phyloP scores from a whole-genome alignment of 106 monocot genomes.

The Hemerocallis citrina region DNA sequence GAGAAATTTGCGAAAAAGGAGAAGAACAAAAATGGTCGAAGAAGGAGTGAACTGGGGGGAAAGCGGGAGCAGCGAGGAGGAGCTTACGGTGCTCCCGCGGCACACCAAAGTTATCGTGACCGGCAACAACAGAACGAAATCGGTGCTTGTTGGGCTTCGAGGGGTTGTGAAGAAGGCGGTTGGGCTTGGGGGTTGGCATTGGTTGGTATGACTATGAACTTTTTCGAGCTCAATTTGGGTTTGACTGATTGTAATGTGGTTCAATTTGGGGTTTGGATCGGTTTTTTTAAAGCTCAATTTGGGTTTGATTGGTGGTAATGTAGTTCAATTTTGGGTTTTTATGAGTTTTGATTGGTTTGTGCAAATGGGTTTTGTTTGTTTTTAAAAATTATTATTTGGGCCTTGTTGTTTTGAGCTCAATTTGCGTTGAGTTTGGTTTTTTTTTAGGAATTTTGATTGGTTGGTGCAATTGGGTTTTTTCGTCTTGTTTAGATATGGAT shows the following conservation, averaged over 20 bases:
- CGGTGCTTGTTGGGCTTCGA: conserved; percentile 51
- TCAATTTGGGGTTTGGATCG: not conserved
- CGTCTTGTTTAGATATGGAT: too few species aligned
- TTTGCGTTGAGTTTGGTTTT: not conserved
- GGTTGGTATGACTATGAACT: conserved; percentile 62
- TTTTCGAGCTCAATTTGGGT: not conserved
- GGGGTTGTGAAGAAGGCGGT: conserved; percentile 73
- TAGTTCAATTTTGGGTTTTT: not conserved
- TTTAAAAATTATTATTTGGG: not conserved
- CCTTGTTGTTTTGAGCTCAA: not conserved
- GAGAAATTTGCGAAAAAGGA: not conserved
- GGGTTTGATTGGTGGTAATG: not conserved
- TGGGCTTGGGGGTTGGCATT: conserved; percentile 66
- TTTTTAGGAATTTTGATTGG: not conserved
- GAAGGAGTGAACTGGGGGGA: conserved; percentile 5
- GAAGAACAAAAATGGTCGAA: not conserved
- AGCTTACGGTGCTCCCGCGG: conserved; percentile 56
- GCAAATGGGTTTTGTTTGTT: not conserved
- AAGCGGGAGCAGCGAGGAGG: conserved; percentile 50
- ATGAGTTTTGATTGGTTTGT: not conserved
- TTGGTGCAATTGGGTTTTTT: not conserved
- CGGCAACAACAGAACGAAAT: conserved; percentile 51
- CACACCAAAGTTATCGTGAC: conserved; percentile 60
- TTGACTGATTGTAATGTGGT: not conserved
- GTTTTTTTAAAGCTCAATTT: too few species aligned